Percentiles rank a stretch among this genome's conserved stretches.
phyloP scores from a whole-genome alignment of 1,139 yeast genomes.

The Lipomyces yarrowii region DNA sequence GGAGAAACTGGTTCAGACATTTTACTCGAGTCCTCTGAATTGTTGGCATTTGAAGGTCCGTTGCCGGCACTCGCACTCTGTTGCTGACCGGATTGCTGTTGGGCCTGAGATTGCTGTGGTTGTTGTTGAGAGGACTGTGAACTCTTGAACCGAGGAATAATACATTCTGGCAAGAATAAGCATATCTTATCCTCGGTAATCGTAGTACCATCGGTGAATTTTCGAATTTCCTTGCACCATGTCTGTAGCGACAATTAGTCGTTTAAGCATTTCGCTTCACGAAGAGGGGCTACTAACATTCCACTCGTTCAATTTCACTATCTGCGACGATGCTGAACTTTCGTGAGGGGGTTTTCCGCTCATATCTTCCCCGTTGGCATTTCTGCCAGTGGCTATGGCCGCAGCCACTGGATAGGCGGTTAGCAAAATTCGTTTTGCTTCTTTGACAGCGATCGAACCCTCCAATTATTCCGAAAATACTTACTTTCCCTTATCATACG shows the following conservation, averaged over 20 bases:
- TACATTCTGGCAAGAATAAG: constrained; percentile 22
- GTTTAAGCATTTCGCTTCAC: background rate
- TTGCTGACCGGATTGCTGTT: constrained; percentile 6
- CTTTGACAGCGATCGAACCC: too few relatives aligned
- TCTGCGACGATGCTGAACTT: constrained; percentile 4
- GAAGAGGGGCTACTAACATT: constrained; percentile 16
- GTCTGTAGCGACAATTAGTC: constrained; percentile 10
- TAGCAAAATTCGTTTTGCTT: background rate
- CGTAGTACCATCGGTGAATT: constrained; percentile 22
- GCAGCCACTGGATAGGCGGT: constrained; percentile 18
- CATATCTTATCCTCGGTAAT: constrained; percentile 29
- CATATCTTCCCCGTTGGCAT: background rate
- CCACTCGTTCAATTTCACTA: constrained; percentile 23
- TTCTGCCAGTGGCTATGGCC: constrained; percentile 5
- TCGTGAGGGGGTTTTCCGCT: background rate
- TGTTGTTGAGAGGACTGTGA: background rate
- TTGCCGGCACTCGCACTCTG: constrained; percentile 4
- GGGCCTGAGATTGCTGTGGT: constrained; percentile 9
- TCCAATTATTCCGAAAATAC: background rate
- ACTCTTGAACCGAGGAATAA: constrained; percentile 15
- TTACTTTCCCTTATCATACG: constrained; percentile 26
- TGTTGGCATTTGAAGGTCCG: background rate
- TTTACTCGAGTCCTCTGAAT: constrained; percentile 7
- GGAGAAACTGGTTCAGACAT: constrained; percentile 6
- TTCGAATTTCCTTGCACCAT: constrained; percentile 30